Evolutionary conservation across 2,329 filamentous ascomycete species (phyloP), one percentile per base, ranked within the genome.

Genomic region (Aspergillus fructus): DNA sequence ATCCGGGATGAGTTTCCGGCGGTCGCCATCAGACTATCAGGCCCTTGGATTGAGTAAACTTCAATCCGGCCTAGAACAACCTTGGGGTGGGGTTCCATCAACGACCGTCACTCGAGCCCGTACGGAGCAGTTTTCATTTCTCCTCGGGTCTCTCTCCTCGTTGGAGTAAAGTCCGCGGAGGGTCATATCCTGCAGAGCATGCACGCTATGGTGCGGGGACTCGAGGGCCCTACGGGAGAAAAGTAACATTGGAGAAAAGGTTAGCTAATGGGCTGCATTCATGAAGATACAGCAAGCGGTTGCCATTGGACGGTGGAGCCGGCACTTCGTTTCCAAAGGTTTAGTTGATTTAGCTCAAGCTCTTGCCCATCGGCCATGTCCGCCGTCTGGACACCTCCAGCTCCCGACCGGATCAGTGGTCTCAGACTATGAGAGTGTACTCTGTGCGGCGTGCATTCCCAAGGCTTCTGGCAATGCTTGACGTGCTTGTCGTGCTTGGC

Each of bases 241-340:
- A n/a, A 43, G 13, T 15, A 19, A 19, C 27, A 33, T 17, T 24
- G 23, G 37, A 33, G 39, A 42, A 54, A 48, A 30, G 12, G 33
- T 54, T 56, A 50, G 39, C 45, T 56, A 50, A 56, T 56, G 19
- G 48, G 21, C 19, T 50, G 46, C 39, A 39, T 37, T 17, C 21
- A 21, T 21, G 21, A 24, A 30, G 40, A 49, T 48, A 56, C 46
- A 40, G 17, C n/a, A 39, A 12, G 12, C 15, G 11, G 17, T 5
- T 46, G 30, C n/a, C 40, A 56, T 51, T 56, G 53, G 53, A 56
- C 23, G 11, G 23, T 19, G 34, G 11, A 34, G 9, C 24, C 3
- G n/a, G 33, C 27, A 21, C 13, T 24, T 47, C 21, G 49, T 30
- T 17, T 42, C 23, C 49, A n/a, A 30, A 30, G 27, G 27, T 30